phyloP scores from a whole-genome alignment of 495 filamentous ascomycete species.

The Neurospora intermedia region DNA sequence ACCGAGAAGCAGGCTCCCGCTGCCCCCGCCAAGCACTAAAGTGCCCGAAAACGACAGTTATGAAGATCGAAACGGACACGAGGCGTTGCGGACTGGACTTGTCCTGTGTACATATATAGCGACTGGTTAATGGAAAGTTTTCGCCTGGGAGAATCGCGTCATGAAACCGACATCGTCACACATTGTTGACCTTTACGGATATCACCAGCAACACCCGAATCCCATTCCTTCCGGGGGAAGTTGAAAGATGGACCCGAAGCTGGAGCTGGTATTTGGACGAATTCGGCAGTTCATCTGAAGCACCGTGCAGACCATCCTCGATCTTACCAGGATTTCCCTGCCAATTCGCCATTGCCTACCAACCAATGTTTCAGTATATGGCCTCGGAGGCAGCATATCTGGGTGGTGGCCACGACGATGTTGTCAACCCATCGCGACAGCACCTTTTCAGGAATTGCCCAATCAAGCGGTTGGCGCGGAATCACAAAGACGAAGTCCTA shows the following conservation, averaged over 20 bases:
- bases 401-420: not conserved
- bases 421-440: not conserved
- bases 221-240: not conserved
- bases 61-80: not conserved
- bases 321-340: not conserved
- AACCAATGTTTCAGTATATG: not conserved
- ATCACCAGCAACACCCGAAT: not conserved
- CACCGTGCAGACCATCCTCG: not conserved
- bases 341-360: not conserved
- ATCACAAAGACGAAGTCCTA: not conserved
- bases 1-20: conserved; percentile 50
- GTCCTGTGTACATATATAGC: conserved; percentile 20
- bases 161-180: not conserved
- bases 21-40: conserved; percentile 44
- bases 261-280: not conserved
- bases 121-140: conserved; percentile 11
- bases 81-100: conserved; percentile 1
- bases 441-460: not conserved
- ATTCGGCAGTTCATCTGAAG: not conserved
- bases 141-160: conserved; percentile 4
- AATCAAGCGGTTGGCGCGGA: not conserved
- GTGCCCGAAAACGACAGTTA: conserved; percentile 7
- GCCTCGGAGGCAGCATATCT: not conserved
- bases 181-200: not conserved
- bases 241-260: not conserved